Evolutionary conservation across 139 green algal genomes (phyloP).

Genomic region (Coelastrella sp.): DNA sequence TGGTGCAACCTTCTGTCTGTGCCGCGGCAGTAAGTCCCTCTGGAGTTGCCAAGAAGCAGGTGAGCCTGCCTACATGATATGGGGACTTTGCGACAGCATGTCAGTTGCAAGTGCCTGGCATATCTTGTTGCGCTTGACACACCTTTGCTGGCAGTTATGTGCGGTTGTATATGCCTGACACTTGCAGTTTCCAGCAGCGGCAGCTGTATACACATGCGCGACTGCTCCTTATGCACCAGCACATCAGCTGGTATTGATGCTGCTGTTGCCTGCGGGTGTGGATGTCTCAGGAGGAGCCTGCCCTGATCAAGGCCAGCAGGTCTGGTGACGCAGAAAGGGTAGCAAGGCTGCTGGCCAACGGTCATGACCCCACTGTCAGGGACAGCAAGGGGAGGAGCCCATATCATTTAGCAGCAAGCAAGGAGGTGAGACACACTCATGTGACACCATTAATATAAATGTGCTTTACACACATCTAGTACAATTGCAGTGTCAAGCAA

Average conservation of each 20-base stretch:
- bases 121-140: too few species aligned
- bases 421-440: slow-evolving; percentile 47
- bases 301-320: slow-evolving; percentile 61
- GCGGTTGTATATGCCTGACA: too few species aligned
- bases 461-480: not conserved
- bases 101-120: too few species aligned
- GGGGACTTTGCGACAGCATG: too few species aligned
- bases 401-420: slow-evolving; percentile 75
- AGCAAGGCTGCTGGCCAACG: slow-evolving; percentile 53
- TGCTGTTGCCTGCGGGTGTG: not conserved
- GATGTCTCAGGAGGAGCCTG: slow-evolving; percentile 23
- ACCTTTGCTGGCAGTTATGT: too few species aligned
- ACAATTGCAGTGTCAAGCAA: not conserved
- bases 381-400: slow-evolving; percentile 68
- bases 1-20: not conserved
- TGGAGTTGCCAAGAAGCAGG: slow-evolving; percentile 22
- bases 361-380: slow-evolving; percentile 52
- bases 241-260: not conserved
- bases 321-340: slow-evolving; percentile 63
- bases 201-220: not conserved
- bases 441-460: not conserved
- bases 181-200: not conserved
- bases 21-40: not conserved
- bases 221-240: too few species aligned
- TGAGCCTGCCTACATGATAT: not conserved